Evolutionary conservation across 2,329 filamentous ascomycete genomes (phyloP).

Genomic region (Talaromyces albobiverticillius): DNA sequence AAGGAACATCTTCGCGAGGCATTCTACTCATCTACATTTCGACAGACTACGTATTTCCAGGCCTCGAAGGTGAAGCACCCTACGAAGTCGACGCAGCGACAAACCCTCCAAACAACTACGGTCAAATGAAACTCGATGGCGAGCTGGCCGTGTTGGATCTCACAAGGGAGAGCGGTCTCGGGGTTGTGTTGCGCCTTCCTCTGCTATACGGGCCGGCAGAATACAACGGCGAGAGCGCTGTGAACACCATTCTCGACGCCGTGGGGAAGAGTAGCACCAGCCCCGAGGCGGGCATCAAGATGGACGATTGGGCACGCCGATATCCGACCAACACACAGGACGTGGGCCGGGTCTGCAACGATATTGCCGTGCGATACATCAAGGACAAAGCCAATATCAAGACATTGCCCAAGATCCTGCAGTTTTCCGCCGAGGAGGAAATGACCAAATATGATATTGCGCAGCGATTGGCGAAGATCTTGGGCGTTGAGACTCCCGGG

Average conservation of each 20-base stretch:
- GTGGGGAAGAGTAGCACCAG: constrained; percentile 70
- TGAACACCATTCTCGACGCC: constrained; percentile 75
- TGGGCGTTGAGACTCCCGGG: constrained; percentile 67
- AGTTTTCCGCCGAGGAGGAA: constrained; percentile 82
- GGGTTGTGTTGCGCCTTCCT: constrained; percentile 73
- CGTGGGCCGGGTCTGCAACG: constrained; percentile 73
- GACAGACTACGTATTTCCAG: constrained; percentile 75
- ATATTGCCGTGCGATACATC: constrained; percentile 69
- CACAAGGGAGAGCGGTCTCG: constrained; percentile 53
- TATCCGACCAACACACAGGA: constrained; percentile 91
- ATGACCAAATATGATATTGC: constrained; percentile 92
- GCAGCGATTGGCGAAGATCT: constrained; percentile 71
- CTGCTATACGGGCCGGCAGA: constrained; percentile 79
- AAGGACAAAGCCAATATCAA: constrained; percentile 46
- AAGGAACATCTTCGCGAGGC: constrained; percentile 57
- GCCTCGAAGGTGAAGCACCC: constrained; percentile 77
- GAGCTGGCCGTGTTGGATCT: constrained; percentile 67
- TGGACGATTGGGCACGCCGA: constrained; percentile 82
- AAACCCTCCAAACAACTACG: constrained; percentile 75
- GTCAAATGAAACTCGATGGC: constrained; percentile 69
- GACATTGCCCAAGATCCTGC: constrained; percentile 66
- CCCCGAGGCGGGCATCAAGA: constrained; percentile 58
- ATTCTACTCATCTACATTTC: constrained; percentile 61
- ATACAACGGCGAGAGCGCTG: constrained; percentile 70
- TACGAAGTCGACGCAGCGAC: constrained; percentile 66